A percentile compares a stretch with the other conserved stretches of the same genome.
Evolutionary conservation across 2,329 filamentous ascomycete species (phyloP).

Genomic region (Dothideomycetidae sp.): DNA sequence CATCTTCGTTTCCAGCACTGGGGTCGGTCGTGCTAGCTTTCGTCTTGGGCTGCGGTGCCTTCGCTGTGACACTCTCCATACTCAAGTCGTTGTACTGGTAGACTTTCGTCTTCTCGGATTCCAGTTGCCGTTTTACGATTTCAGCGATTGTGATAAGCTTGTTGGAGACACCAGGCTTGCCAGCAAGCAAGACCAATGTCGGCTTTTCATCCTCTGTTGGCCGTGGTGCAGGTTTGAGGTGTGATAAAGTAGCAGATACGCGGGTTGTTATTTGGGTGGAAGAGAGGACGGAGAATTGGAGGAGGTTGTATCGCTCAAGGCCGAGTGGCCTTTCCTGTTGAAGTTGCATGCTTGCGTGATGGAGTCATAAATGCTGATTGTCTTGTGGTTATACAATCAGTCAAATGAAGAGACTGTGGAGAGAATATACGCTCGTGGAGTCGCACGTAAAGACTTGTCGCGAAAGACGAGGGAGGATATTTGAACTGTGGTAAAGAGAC

Average conservation of each 20-base stretch:
- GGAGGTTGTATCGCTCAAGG: slow-evolving; percentile 12
- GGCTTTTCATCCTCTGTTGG: slow-evolving; percentile 19
- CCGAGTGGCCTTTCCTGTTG: neutral
- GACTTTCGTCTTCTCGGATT: slow-evolving; percentile 29
- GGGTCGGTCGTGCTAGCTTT: slow-evolving; percentile 11
- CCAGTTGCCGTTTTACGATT: slow-evolving; percentile 33
- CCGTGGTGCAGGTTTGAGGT: slow-evolving; percentile 11
- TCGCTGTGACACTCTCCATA: slow-evolving; percentile 17
- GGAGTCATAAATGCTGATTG: too few species aligned
- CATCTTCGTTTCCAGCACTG: slow-evolving; percentile 16
- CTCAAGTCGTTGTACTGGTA: slow-evolving; percentile 25
- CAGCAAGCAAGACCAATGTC: slow-evolving; percentile 26
- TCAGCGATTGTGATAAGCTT: slow-evolving; percentile 58
- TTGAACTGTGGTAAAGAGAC: too few species aligned
- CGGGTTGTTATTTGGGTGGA: slow-evolving; percentile 21
- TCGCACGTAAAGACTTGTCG: too few species aligned
- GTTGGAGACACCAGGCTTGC: slow-evolving; percentile 30
- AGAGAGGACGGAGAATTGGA: slow-evolving; percentile 16
- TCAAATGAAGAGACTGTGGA: too few species aligned
- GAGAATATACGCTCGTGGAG: too few species aligned
- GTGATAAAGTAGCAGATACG: slow-evolving; percentile 16
- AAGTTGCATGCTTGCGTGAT: too few species aligned
- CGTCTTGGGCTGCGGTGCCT: slow-evolving; percentile 9
- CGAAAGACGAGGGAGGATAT: too few species aligned
- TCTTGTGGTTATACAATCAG: too few species aligned